phyloP scores from a whole-genome alignment of 2,329 filamentous ascomycete species.

The Eutypa lata region DNA sequence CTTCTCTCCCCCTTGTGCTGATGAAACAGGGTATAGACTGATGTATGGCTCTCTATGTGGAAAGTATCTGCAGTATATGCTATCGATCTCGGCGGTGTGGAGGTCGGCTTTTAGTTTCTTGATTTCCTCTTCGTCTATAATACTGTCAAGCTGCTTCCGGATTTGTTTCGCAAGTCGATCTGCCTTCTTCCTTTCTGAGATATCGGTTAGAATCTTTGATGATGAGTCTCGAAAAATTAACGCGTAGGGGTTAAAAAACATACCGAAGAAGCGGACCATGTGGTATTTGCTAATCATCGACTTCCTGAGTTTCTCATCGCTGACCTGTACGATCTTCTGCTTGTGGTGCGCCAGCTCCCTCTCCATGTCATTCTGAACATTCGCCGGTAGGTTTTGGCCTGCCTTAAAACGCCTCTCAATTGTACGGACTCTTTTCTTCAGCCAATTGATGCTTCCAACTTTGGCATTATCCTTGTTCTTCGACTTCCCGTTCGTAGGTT shows the following conservation, averaged over 20 bases:
- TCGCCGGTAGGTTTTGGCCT: slow-evolving; percentile 61
- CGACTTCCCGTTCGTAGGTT: slow-evolving; percentile 28
- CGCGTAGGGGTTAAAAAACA: slow-evolving; percentile 18
- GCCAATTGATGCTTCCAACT: slow-evolving; percentile 51
- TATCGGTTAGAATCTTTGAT: slow-evolving; percentile 6
- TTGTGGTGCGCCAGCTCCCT: slow-evolving; percentile 66
- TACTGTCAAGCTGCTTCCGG: slow-evolving; percentile 52
- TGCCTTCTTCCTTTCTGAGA: slow-evolving; percentile 68
- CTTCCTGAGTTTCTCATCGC: slow-evolving; percentile 59
- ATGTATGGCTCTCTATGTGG: slow-evolving; percentile 71
- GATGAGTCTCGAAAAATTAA: background rate
- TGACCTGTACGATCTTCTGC: slow-evolving; percentile 58
- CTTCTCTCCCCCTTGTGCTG: slow-evolving; percentile 35
- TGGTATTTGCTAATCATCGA: slow-evolving; percentile 78
- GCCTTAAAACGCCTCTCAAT: slow-evolving; percentile 64
- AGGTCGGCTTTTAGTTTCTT: slow-evolving; percentile 52
- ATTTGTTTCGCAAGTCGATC: slow-evolving; percentile 64
- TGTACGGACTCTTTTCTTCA: slow-evolving; percentile 70
- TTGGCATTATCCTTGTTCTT: slow-evolving; percentile 37
- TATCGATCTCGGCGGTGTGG: slow-evolving; percentile 69
- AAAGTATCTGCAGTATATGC: slow-evolving; percentile 71
- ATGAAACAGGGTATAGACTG: slow-evolving; percentile 51
- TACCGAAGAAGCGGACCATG: slow-evolving; percentile 82
- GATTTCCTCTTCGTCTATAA: slow-evolving; percentile 49
- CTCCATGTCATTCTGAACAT: slow-evolving; percentile 66